Base-by-base conservation (phyloP, 768 basidiomycete genomes). In the Tylopilus subfusipes region DNA sequence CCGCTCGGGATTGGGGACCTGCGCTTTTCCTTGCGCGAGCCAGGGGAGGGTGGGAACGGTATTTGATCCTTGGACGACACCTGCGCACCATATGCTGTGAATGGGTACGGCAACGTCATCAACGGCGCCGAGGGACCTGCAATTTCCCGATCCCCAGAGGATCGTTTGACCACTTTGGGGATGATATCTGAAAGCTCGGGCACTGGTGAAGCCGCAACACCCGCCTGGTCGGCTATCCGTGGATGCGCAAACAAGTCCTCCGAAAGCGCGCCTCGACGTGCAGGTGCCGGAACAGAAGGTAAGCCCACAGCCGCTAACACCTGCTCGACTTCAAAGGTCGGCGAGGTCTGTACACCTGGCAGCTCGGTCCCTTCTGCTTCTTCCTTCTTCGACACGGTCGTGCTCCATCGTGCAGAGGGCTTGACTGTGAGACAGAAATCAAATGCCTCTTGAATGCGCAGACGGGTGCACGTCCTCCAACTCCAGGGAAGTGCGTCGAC, bases 371-470 rank as follows among this genome's bases (percentile, higher is more conserved):
- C 59, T 43, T 60, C 69, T 1, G 56, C 58, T 36, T 63, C 64
- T 14, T 60, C 68, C 64, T 72, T 72, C 55, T 72, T 72, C 25
- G 67, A 58, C 54, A 63, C 59, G 48, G 57, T 52, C 72, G 61
- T 62, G 44, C 68, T 64, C 75, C 75, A 77, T 1, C 74, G 63
- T 22, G 68, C 53, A 12, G 63, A 53, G 8, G 68, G 70, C 47
- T 72, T 74, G 31, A 72, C 73, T 16, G 80, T 80, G 38, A 83
- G 72, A 65, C 93, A 95, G 60, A 93, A 87, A 58, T 93, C 88
- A 63, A 83, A 93, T 0, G 87, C 86, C 51, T 90, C 89, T 60
- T 85, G 82, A 25, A 95, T 76, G 42, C 93, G 79, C 58, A 80
- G 68, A 21, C 84, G 77, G 2, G 90, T 89, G 57, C 79, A 75